These are phyloP conservation scores for Rhinocladiella mackenziei DNA, from an alignment of 2,329 filamentous ascomycete genomes.

Conservation along the genomic window DNA sequence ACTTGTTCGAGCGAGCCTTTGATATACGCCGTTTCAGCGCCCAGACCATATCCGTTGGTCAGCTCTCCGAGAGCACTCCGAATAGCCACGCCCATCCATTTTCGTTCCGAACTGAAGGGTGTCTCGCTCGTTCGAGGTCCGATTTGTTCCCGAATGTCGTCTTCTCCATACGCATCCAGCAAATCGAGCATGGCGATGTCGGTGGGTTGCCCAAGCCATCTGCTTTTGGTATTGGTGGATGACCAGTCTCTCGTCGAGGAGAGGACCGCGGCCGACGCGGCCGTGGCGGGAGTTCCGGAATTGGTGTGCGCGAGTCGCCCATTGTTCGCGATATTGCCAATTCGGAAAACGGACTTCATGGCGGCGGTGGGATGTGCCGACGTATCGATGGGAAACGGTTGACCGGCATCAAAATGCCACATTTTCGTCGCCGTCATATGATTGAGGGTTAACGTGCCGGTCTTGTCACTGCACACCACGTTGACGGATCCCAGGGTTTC, in stretches of 20 bases:
- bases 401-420: conserved; percentile 77
- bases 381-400: conserved; percentile 55
- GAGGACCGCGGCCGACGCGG: conserved; percentile 71
- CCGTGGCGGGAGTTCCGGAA: conserved; percentile 65
- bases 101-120: conserved; percentile 93
- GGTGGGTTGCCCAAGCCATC: conserved; percentile 95
- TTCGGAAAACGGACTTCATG: conserved; percentile 74
- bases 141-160: conserved; percentile 82
- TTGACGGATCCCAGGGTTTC: conserved; percentile 98
- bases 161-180: conserved; percentile 83
- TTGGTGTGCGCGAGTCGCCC: conserved; percentile 71
- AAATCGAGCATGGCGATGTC: conserved; percentile 96
- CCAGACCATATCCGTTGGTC: conserved; percentile 52
- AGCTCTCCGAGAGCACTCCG: conserved; percentile 45
- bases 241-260: conserved; percentile 69
- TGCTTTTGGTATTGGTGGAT: conserved; percentile 66
- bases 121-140: conserved; percentile 80
- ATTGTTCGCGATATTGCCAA: conserved; percentile 96
- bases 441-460: conserved; percentile 91
- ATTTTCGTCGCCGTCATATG: conserved; percentile 97
- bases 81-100: conserved; percentile 98
- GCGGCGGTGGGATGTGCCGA: conserved; percentile 64
- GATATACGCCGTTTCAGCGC: conserved; percentile 83
- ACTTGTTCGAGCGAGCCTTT: conserved; percentile 91
- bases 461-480: conserved; percentile 99